Percentiles rank a stretch among this genome's conserved stretches.
phyloP scores from a whole-genome alignment of 2,329 filamentous ascomycete genomes.

The Myrmaecium sp. region DNA sequence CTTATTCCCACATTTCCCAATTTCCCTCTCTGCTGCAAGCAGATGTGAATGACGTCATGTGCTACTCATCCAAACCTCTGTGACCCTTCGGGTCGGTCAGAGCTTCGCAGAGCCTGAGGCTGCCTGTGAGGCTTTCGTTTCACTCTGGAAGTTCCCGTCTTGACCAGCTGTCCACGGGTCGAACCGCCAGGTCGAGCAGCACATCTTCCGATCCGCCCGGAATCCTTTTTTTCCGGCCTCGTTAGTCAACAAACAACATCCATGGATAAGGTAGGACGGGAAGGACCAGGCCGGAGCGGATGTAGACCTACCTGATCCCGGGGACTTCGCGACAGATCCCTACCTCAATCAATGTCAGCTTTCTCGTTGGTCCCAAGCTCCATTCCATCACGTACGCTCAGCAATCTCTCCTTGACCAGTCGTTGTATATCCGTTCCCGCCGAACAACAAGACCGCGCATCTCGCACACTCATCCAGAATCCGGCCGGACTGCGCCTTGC shows the following conservation, averaged over 20 bases:
- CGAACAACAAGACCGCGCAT: constrained; percentile 53
- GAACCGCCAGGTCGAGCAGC: constrained; percentile 49
- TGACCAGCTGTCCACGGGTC: constrained; percentile 56
- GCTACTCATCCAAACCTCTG: neutral
- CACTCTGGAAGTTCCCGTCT: constrained; percentile 47
- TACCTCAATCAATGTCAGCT: constrained; percentile 11
- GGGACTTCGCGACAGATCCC: constrained; percentile 48
- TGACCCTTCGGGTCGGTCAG: constrained; percentile 9
- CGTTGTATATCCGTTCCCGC: constrained; percentile 55
- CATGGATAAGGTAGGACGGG: neutral
- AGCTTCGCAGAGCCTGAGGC: constrained; percentile 26
- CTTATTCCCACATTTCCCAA: no score
- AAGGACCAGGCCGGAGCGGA: neutral
- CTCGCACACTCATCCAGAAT: constrained; percentile 56
- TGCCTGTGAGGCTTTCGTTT: constrained; percentile 36
- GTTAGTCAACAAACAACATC: neutral
- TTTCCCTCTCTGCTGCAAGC: neutral
- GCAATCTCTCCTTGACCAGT: constrained; percentile 54
- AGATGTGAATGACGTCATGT: neutral
- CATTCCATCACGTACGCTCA: constrained; percentile 40
- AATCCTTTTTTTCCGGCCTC: constrained; percentile 25
- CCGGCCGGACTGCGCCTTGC: constrained; percentile 56
- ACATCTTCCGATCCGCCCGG: constrained; percentile 60
- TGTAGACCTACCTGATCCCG: constrained; percentile 21
- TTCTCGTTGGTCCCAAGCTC: neutral